Base-by-base conservation (phyloP, 164 flowering plant genomes). In the Umbellularia californica region DNA sequence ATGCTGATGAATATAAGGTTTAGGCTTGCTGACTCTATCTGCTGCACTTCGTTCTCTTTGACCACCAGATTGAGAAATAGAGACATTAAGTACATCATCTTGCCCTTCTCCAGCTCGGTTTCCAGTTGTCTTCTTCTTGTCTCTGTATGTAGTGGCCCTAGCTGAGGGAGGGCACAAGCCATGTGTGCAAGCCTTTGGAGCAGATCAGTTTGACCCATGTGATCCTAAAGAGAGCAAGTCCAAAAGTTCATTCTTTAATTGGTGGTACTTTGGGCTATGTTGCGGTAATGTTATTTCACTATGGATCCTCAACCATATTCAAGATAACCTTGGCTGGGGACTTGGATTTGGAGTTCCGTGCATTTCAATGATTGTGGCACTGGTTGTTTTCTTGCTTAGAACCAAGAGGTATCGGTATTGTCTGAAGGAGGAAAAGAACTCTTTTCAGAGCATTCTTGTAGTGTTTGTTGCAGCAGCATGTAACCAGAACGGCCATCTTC, bases 101-200 rank as follows among this genome's bases (percentile, higher is more conserved):
- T 81, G 86, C 64, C 67, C 82, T 69, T n/a, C 74, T 72, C 77
- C 88, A 24, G 69, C 82, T 65, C 58, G 65, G n/a, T 52, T 81
- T 55, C 83, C 79, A 77, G 63, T 84, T 14, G 19, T 83, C 27
- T 69, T 88, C 64, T 88, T 84, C 78, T 69, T 77, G 55, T 79
- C 91, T 3, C 72, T 88, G 47, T 89, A 89, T 77, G 66, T 88
- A 23, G 88, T 88, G 20, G 88, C 95, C 47, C 25, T 89, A 62
- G 95, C 82, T 0, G 88, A 86, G 78, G 87, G 86, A 19, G 89
- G 88, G 50, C 89, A 87, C 71, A 89, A 85, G 72, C 88, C 92
- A 15, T 89, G 89, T 62, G 84, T 84, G 47, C 89, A 86, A 74
- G 89, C 90, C 27, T 89, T 89, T 79, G 90, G 92, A n/a, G 90